phyloP scores from a whole-genome alignment of 495 filamentous ascomycete genomes.

The Pyrenopolyporus hunteri region DNA sequence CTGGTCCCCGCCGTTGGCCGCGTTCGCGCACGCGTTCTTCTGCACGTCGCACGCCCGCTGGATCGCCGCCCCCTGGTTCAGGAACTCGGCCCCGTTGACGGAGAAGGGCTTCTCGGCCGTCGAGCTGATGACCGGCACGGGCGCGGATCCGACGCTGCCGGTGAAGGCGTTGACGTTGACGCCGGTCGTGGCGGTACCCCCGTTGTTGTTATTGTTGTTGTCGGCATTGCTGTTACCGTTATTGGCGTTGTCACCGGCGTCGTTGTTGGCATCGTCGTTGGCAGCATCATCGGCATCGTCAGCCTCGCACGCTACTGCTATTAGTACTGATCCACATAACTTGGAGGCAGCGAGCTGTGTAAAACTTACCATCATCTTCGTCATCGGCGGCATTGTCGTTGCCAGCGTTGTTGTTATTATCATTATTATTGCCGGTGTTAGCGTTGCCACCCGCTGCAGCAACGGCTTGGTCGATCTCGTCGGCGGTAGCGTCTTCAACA shows the following conservation, averaged over 20 bases:
- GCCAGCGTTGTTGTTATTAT: no score
- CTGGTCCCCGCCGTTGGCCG: slow-evolving; percentile 57
- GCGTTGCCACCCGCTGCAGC: slow-evolving; percentile 38
- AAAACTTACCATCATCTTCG: slow-evolving; percentile 24
- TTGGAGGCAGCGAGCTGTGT: neutral
- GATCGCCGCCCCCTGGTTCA: slow-evolving; percentile 56
- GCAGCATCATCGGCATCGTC: slow-evolving; percentile 46
- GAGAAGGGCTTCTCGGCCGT: slow-evolving; percentile 57
- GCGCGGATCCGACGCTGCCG: slow-evolving; percentile 58
- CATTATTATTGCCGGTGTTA: neutral
- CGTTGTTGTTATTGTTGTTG: neutral
- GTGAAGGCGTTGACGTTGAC: slow-evolving; percentile 63
- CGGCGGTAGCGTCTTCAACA: slow-evolving; percentile 61
- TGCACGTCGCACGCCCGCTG: slow-evolving; percentile 61
- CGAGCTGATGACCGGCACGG: slow-evolving; percentile 56
- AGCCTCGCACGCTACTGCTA: slow-evolving; percentile 49
- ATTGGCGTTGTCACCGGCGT: slow-evolving; percentile 8
- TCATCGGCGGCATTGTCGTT: neutral
- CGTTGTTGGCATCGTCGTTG: neutral
- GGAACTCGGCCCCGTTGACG: slow-evolving; percentile 61
- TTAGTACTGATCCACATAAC: slow-evolving; percentile 13
- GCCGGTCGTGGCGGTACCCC: slow-evolving; percentile 22
- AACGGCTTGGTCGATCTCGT: slow-evolving; percentile 61
- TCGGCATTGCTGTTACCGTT: slow-evolving; percentile 19
- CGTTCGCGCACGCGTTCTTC: slow-evolving; percentile 63